These are phyloP conservation scores for Neospora caninum DNA, from an alignment of 169 alveolate species.

Conservation along the genomic window DNA sequence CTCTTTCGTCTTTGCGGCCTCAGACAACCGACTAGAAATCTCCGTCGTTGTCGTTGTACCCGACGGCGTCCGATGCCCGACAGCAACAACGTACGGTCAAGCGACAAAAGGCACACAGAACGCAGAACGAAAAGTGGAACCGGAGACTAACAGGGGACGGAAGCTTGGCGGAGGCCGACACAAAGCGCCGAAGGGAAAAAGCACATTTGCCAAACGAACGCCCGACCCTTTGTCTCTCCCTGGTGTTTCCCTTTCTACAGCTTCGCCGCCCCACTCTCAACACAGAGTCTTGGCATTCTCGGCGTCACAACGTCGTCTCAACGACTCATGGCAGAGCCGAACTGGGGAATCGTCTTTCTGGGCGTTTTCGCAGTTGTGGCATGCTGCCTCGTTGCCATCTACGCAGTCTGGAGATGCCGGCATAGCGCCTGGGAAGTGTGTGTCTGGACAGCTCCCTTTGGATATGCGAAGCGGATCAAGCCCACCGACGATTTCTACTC, in stretches of 20 bases:
- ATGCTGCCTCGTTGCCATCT: not conserved
- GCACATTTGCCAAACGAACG: no score
- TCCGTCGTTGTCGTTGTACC: slow-evolving; percentile 27
- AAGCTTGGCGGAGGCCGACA: no score
- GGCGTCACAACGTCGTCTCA: not conserved
- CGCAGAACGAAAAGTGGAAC: no score
- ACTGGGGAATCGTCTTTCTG: not conserved
- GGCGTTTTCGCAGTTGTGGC: not conserved
- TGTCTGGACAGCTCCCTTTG: not conserved
- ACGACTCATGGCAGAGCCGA: not conserved
- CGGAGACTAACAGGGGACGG: no score
- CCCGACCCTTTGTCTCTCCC: no score
- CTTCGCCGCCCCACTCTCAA: not conserved
- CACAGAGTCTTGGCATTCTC: not conserved
- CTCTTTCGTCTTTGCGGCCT: slow-evolving; percentile 16
- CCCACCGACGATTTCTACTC: no score
- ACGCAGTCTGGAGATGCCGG: slow-evolving; percentile 8
- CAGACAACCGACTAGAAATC: not conserved
- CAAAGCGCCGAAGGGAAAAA: no score
- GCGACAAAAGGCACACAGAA: no score
- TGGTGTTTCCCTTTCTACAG: not conserved
- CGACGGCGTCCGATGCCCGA: slow-evolving; percentile 34
- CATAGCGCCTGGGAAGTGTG: slow-evolving; percentile 17
- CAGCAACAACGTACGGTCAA: not conserved
- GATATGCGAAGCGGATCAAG: not conserved